phyloP scores from a whole-genome alignment of 345 rosid genomes.

The Dipteronia dyeriana region DNA sequence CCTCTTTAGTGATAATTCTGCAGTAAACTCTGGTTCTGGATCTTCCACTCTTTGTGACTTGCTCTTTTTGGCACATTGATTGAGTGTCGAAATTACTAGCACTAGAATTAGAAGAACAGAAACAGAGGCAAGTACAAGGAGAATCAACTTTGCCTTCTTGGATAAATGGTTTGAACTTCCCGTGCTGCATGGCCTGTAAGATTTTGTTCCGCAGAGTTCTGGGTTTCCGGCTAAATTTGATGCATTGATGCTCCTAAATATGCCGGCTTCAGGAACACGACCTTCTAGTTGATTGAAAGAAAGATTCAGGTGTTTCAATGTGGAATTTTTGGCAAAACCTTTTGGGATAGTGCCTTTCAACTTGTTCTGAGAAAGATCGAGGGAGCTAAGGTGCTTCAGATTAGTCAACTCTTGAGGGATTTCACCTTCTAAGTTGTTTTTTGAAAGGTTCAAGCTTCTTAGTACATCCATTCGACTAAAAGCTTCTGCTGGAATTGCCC shows the following conservation, averaged over 20 bases:
- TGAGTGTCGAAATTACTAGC: conserved; percentile 32
- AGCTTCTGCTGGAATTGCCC: conserved; percentile 46
- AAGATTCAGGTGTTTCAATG: conserved; percentile 61
- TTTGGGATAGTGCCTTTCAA: conserved; percentile 66
- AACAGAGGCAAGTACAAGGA: conserved; percentile 48
- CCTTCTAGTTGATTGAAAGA: conserved; percentile 78
- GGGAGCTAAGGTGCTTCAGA: conserved; percentile 48
- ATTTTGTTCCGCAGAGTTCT: conserved; percentile 64
- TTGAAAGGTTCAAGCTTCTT: conserved; percentile 61
- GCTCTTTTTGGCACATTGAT: conserved; percentile 22
- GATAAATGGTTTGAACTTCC: conserved; percentile 45
- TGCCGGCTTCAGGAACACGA: conserved; percentile 62
- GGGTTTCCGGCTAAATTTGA: conserved; percentile 61
- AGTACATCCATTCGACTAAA: conserved; percentile 45
- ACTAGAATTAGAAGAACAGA: conserved; percentile 37
- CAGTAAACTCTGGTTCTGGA: conserved; percentile 42
- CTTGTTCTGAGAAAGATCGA: conserved; percentile 71
- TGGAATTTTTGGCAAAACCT: conserved; percentile 50
- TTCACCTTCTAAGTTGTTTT: conserved; percentile 57
- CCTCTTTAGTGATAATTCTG: conserved; percentile 58
- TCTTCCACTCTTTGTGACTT: conserved; percentile 33
- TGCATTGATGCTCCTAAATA: conserved; percentile 50
- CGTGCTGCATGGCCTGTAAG: conserved; percentile 46
- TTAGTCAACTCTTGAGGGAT: conserved; percentile 51
- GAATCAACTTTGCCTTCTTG: conserved; percentile 36